phyloP scores from a whole-genome alignment of 495 filamentous ascomycete species.

The Immersiella caudata region DNA sequence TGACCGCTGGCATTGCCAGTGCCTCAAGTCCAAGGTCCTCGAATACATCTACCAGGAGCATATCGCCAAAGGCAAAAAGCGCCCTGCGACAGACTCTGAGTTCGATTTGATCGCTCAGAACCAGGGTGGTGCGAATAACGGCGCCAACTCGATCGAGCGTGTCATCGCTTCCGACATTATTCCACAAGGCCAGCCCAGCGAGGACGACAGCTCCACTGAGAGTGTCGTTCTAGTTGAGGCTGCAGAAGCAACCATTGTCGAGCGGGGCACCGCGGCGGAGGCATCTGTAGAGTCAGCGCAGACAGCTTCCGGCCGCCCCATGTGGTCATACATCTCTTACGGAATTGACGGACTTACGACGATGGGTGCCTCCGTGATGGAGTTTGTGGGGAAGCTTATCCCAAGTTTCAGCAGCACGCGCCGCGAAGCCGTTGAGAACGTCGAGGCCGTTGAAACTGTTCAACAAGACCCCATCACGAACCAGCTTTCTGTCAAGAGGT shows the following conservation, averaged over 20 bases:
- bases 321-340: slow-evolving; percentile 19
- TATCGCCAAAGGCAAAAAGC: slow-evolving; percentile 30
- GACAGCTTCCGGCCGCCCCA: slow-evolving; percentile 9
- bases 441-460: slow-evolving; percentile 26
- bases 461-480: slow-evolving; percentile 10
- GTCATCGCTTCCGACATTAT: slow-evolving; percentile 11
- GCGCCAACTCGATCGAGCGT: slow-evolving; percentile 12
- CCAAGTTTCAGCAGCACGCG: background rate
- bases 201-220: background rate
- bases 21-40: slow-evolving; percentile 15
- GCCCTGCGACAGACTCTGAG: slow-evolving; percentile 29
- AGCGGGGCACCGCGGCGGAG: background rate
- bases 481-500: slow-evolving; percentile 32
- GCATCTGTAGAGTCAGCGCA: background rate
- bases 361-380: slow-evolving; percentile 26
- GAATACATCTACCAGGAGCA: slow-evolving; percentile 12
- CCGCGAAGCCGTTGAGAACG: slow-evolving; percentile 13
- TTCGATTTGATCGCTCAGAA: slow-evolving; percentile 31
- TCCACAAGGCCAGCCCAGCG: background rate
- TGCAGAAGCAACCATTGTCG: background rate
- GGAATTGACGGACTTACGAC: slow-evolving; percentile 20
- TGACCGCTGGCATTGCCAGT: slow-evolving; percentile 31
- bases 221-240: background rate
- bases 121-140: slow-evolving; percentile 7
- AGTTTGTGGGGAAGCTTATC: slow-evolving; percentile 21